Conservation (phyloP, 2,329 filamentous ascomycete genomes). For the Trichophyton schoenleinii region DNA sequence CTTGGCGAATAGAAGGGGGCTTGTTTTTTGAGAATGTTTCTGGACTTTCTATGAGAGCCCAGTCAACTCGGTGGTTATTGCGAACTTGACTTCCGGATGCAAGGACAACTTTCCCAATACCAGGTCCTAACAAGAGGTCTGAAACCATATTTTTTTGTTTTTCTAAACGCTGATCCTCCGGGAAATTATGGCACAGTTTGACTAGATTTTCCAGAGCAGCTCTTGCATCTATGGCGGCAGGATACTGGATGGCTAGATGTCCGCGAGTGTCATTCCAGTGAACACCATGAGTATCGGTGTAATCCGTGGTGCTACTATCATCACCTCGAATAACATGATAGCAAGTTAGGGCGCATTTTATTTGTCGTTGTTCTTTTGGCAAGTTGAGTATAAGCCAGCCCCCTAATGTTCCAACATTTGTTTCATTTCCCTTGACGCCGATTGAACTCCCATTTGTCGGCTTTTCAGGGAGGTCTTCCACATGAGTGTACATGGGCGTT, state of each 20-base stretch:
- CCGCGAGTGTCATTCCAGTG: not conserved
- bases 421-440: not conserved
- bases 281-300: constrained; percentile 4
- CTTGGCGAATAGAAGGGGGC: not conserved
- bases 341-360: constrained; percentile 5
- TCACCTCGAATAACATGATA: constrained; percentile 5
- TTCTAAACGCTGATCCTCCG: not conserved
- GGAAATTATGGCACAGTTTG: not conserved
- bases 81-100: not conserved
- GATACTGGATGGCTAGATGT: constrained; percentile 1
- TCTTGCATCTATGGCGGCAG: not conserved
- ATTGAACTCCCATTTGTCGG: constrained; percentile 7
- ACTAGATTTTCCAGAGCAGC: not conserved
- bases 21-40: not conserved
- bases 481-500: not conserved
- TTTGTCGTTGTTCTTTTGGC: not conserved
- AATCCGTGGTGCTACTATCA: not conserved
- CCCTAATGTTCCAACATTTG: constrained; percentile 3
- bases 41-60: not conserved
- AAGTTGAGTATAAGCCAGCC: constrained; percentile 7
- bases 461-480: not conserved
- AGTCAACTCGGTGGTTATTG: not conserved
- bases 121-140: not conserved
- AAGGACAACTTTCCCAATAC: constrained; percentile 1
- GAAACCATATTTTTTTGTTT: not conserved